Base-by-base conservation (phyloP, 2,329 filamentous ascomycete genomes). In the Fusarium acutatum region DNA sequence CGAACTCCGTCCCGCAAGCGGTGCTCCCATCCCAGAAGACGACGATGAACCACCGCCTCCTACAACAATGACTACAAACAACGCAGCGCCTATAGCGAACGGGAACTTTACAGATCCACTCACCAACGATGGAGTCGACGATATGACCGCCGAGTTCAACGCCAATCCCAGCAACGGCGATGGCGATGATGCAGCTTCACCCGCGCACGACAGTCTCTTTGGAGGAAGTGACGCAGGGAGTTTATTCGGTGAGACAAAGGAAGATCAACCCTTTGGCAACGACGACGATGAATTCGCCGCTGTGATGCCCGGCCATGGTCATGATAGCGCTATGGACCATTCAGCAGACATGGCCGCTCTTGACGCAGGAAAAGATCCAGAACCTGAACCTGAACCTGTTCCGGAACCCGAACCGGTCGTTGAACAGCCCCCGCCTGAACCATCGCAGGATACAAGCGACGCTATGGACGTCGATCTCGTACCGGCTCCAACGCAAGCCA, bases 271-370 rank as follows among this genome's bases (percentile, higher is more conserved):
- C 9, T 97, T 94, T 80, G 93, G 89, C 1, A 91, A 93, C 18
- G 94, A 97, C 47, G 94, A 97, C 44, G 94, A 97, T 75, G 93
- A 95, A 73, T 95, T 97, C 75, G 92, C 91, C 7, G 86, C 91
- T 63, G 66, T 87, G 78, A 82, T 83, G 60, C 78, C 84, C 4
- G 82, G 75, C 2, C 79, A 82, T 24, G 80, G 81, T 2, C 83
- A 83, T 38, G 81, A 87, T 35, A 80, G 82, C 6, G 81, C 79
- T 7, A 82, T 86, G 80, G 82, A 83, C 41, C 81, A 85, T 63
- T 84, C 84, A 24, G 83, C 82, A 44, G 78, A 85, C 71, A 84
- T 86, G 80, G 77, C 83, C 60, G 79, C 75, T 57, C 78, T 83
- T 26, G 77, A 76, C 11, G 68, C 67, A n/a, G 76, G 64, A 28